A percentile compares a stretch with the other conserved stretches of the same genome.
phyloP scores from a whole-genome alignment of 306 rosid genomes.

The Quercus wislizeni region DNA sequence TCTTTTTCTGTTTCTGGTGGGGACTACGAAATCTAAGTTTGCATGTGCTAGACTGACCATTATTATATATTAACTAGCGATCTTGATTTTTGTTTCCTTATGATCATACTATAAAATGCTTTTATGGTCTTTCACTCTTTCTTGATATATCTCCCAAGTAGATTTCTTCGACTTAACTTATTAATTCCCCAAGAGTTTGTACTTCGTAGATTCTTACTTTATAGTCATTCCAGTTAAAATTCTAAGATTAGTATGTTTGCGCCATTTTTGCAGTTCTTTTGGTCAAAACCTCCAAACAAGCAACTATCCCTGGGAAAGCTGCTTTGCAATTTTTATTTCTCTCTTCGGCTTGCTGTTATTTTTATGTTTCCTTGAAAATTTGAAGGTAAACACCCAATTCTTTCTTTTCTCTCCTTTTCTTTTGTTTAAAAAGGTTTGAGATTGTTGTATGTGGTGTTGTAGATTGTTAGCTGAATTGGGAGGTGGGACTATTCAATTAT shows the following conservation, averaged over 20 bases:
- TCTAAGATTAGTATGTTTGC: slow-evolving; percentile 14
- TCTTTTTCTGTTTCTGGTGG: slow-evolving; percentile 38
- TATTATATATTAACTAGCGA: too few species aligned
- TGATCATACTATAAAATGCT: too few species aligned
- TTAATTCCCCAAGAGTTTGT: too few species aligned
- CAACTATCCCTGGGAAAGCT: slow-evolving; percentile 76
- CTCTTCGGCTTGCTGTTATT: slow-evolving; percentile 77
- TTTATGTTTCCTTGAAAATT: slow-evolving; percentile 76
- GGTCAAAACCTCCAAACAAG: slow-evolving; percentile 84
- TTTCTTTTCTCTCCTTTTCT: not conserved
- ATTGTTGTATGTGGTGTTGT: too few species aligned
- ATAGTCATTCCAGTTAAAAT: too few species aligned
- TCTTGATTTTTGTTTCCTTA: too few species aligned
- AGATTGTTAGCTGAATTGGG: too few species aligned
- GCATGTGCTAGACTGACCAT: not conserved
- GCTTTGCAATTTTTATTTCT: slow-evolving; percentile 83
- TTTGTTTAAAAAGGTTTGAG: not conserved
- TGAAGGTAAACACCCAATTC: slow-evolving; percentile 80
- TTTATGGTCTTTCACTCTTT: too few species aligned
- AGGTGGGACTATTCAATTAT: too few species aligned
- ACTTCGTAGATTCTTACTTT: too few species aligned
- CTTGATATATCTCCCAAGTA: too few species aligned
- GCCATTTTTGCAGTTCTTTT: slow-evolving; percentile 65
- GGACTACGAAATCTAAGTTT: slow-evolving; percentile 39
- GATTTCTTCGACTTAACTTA: too few species aligned